These are phyloP conservation scores for Vaccinium darrowii DNA, from an alignment of 148 eudicot genomes.

Conservation along the genomic window DNA sequence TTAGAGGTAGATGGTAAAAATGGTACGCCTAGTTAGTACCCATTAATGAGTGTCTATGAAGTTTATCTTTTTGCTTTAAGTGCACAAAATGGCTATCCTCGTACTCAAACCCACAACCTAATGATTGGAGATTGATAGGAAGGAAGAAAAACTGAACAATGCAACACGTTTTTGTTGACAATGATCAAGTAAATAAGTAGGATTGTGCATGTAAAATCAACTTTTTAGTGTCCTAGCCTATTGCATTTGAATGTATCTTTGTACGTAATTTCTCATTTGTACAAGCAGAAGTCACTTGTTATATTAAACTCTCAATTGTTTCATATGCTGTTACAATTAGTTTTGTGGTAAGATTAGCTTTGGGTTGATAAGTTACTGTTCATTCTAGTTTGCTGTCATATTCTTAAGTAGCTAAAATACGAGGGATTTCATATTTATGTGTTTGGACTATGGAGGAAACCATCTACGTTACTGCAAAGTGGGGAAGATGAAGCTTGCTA, in stretches of 20 bases:
- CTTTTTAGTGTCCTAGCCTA: not conserved
- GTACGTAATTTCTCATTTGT: not conserved
- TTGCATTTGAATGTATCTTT: not conserved
- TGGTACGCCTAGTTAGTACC: not conserved
- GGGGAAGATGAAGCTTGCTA: not conserved
- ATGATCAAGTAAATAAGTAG: not conserved
- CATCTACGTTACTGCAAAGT: not conserved
- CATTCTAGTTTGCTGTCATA: not conserved
- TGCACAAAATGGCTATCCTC: not conserved
- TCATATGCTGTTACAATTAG: not conserved
- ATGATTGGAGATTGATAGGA: too few species aligned
- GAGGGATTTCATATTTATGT: not conserved
- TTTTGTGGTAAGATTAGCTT: not conserved
- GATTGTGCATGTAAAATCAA: not conserved
- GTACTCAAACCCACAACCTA: not conserved
- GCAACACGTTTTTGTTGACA: not conserved
- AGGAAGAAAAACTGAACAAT: not conserved
- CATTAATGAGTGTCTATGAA: not conserved
- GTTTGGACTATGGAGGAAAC: not conserved
- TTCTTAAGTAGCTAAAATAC: not conserved
- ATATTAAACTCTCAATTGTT: not conserved
- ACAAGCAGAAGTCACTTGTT: not conserved
- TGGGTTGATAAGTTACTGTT: not conserved
- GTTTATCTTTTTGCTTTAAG: not conserved
- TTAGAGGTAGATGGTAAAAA: not conserved